These are phyloP conservation scores for Corylus avellana DNA, from an alignment of 306 rosid species.

Conservation along the genomic window DNA sequence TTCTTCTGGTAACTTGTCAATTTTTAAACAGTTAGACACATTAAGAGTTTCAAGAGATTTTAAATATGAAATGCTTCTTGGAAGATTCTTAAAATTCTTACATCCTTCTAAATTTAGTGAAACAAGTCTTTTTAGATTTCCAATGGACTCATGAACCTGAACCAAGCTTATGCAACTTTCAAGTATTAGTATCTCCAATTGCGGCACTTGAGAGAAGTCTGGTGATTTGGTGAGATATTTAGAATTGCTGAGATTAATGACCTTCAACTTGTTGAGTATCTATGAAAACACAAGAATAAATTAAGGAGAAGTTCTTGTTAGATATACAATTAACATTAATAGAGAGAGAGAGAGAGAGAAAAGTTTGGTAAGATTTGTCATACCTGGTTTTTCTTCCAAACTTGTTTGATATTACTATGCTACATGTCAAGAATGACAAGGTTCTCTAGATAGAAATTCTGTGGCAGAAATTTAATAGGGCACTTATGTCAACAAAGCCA, in stretches of 20 bases:
- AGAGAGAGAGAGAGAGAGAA: background rate
- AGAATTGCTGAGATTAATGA: background rate
- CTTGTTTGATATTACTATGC: background rate
- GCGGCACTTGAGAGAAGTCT: background rate
- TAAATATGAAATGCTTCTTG: background rate
- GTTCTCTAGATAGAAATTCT: background rate
- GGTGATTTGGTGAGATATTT: background rate
- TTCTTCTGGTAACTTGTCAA: background rate
- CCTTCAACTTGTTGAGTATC: background rate
- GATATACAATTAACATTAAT: background rate
- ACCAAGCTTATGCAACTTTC: background rate
- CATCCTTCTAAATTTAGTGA: background rate
- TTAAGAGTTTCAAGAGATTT: background rate
- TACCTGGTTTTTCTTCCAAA: background rate
- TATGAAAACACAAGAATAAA: background rate
- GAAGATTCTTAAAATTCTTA: background rate
- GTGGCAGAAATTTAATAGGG: background rate
- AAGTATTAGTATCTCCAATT: background rate
- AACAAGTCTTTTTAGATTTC: background rate
- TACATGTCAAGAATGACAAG: background rate
- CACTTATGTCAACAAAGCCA: background rate
- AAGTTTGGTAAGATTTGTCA: background rate
- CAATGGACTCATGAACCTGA: background rate
- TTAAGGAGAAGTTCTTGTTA: background rate
- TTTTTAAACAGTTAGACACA: background rate